Evolutionary conservation across 345 rosid genomes (phyloP).

Genomic region (Citrus inodora): DNA sequence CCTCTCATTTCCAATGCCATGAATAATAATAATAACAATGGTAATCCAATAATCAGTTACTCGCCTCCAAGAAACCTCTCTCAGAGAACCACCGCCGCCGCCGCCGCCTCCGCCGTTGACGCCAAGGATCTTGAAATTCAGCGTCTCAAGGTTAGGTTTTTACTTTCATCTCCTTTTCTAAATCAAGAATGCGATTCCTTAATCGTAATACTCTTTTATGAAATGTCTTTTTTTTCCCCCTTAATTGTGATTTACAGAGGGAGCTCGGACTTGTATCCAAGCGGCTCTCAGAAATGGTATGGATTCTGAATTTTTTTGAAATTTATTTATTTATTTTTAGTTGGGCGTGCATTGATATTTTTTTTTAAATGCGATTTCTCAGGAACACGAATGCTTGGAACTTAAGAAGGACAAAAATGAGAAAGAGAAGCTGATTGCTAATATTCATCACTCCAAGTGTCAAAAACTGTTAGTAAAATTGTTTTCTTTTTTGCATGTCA

Average conservation of each 20-base stretch:
- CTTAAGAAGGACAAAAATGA: constrained; percentile 46
- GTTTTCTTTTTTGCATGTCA: not conserved
- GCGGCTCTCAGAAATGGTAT: constrained; percentile 40
- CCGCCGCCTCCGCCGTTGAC: constrained; percentile 1
- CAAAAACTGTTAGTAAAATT: constrained; percentile 32
- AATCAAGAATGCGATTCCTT: not conserved
- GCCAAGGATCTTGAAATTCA: constrained; percentile 56
- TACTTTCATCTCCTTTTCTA: not conserved
- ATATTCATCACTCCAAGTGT: constrained; percentile 14
- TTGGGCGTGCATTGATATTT: no score
- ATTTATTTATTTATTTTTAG: no score
- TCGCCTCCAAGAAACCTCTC: constrained; percentile 86
- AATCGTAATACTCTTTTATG: no score
- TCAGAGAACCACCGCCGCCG: constrained; percentile 39
- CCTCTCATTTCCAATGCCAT: not conserved
- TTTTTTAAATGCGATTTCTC: constrained; percentile 14
- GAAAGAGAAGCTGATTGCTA: constrained; percentile 23
- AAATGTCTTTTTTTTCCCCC: not conserved
- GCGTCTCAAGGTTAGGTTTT: constrained; percentile 60
- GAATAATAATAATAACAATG: not conserved
- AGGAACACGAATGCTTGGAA: constrained; percentile 63
- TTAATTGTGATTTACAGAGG: constrained; percentile 40
- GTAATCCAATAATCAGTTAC: constrained; percentile 28
- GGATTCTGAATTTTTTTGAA: not conserved
- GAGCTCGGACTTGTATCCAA: constrained; percentile 56